phyloP scores from a whole-genome alignment of 441 rosid genomes.

The Brassica hybrid region DNA sequence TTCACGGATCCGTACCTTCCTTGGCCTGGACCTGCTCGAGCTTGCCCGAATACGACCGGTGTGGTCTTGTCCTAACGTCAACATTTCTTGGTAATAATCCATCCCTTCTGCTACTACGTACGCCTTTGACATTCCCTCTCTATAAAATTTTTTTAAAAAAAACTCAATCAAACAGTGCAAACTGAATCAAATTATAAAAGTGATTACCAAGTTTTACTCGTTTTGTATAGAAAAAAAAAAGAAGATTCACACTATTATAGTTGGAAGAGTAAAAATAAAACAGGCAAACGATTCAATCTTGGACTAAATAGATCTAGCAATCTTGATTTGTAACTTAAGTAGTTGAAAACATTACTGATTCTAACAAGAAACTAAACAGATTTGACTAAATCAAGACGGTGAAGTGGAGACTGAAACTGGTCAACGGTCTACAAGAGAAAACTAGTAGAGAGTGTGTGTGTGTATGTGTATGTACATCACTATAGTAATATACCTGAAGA shows the following conservation, averaged over 20 bases:
- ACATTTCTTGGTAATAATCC: constrained; percentile 38
- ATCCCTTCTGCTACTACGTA: constrained; percentile 44
- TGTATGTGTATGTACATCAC: background rate
- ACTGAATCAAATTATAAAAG: background rate
- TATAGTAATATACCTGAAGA: constrained; percentile 13
- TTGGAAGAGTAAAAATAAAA: background rate
- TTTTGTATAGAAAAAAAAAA: background rate
- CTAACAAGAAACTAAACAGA: background rate
- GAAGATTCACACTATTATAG: background rate
- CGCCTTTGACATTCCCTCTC: constrained; percentile 46
- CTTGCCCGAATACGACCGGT: constrained; percentile 17
- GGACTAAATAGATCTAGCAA: background rate
- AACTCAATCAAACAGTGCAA: constrained; percentile 16
- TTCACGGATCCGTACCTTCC: constrained; percentile 35
- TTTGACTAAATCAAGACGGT: constrained; percentile 11
- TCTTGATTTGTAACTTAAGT: background rate
- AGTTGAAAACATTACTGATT: background rate
- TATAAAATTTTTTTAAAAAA: constrained; percentile 46
- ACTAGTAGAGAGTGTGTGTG: background rate
- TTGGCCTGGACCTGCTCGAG: constrained; percentile 27
- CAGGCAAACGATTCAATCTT: background rate
- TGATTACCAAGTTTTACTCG: background rate
- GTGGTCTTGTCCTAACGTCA: constrained; percentile 38
- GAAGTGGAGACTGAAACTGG: background rate
- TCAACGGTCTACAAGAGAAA: constrained; percentile 12